Base-by-base conservation (phyloP, 495 filamentous ascomycete genomes). In the Xanthoparmelia taractica region DNA sequence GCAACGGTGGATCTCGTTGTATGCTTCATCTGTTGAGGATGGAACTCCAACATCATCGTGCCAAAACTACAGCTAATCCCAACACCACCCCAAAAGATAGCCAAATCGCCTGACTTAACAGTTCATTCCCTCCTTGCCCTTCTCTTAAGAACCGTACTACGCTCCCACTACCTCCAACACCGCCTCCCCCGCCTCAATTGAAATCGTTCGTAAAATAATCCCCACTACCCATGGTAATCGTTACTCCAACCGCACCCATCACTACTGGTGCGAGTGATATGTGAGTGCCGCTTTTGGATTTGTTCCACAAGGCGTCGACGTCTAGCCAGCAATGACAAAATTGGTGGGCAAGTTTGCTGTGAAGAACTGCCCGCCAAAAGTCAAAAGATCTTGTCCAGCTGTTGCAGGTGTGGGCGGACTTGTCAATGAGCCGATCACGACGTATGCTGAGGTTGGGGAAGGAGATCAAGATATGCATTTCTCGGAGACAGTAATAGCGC, bases 261-360 rank as follows among this genome's bases (percentile, higher is more conserved):
- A 18, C 61, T 0, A 36, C 20, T 29, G 48, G 33, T 4, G 29
- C 50, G 4, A 58, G 31, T 10, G 61, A 63, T 2, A 58, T 34
- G 0, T 34, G 52, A n/a, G 52, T 58, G 1, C 61, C 61, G 7
- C 8, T 4, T 47, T 36, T 4, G 61, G 36, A 15, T 58, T 27
- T 11, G 31, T 11, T 27, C 61, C 52, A n/a, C 61, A 50, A 20
- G 27, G 31, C 34, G 52, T 63, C 34, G 58, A 52, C 8, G 61
- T 63, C 27, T 63, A 52, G 7, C 52, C 20, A 11, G 25, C 36
- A 38, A 63, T 29, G 7, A 63, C 15, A 11, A 27, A 63, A n/a
- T 23, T n/a, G 2, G 33, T 38, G 8, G 17, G 8, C 18, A 36
- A 27, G 36, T 63, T 36, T 8, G 61, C 33, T 29, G 36, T 43